Conservation (phyloP, 148 eudicot genomes). For the Agrostemma githago region DNA sequence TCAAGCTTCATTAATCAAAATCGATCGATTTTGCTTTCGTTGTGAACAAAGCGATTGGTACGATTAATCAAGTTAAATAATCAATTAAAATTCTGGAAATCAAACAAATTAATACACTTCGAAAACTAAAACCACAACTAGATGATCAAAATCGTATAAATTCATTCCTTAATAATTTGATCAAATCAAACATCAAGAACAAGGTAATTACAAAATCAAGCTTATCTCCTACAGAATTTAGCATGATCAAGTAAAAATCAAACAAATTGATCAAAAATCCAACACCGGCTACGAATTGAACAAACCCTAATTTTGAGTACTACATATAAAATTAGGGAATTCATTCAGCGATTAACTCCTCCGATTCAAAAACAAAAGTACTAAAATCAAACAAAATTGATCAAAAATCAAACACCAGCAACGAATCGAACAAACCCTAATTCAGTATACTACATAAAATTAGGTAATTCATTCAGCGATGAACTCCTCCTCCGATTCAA, state of each 20-base stretch:
- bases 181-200: neutral
- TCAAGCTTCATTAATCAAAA: neutral
- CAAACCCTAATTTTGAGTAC: slow-evolving; percentile 3
- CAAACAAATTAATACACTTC: neutral
- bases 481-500: too few species aligned
- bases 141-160: neutral
- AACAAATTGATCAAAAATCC: neutral
- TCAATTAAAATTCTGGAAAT: neutral
- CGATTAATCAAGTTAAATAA: neutral
- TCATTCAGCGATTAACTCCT: neutral
- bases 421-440: neutral
- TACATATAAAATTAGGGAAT: neutral
- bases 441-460: neutral
- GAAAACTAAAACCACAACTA: neutral
- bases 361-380: neutral
- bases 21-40: too few species aligned
- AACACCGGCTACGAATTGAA: neutral
- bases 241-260: neutral
- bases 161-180: too few species aligned
- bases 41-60: neutral
- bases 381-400: neutral
- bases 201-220: neutral
- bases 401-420: neutral
- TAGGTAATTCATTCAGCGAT: too few species aligned
- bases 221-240: neutral